These are phyloP conservation scores for Cordia subcordata DNA, from an alignment of 257 asterid species.

Conservation along the genomic window DNA sequence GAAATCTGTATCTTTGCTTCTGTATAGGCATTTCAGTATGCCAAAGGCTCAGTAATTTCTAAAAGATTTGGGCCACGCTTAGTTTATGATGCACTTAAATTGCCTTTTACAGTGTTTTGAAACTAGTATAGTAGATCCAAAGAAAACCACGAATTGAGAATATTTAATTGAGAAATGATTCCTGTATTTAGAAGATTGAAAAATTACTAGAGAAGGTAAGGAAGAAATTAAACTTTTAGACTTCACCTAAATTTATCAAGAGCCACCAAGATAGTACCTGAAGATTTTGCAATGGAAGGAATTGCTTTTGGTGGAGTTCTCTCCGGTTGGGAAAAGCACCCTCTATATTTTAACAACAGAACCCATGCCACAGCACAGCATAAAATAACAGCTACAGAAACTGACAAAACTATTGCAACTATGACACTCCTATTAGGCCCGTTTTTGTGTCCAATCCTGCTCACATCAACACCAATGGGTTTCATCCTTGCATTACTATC, in stretches of 20 bases:
- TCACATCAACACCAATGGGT: slow-evolving; percentile 87
- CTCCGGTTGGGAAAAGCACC: slow-evolving; percentile 28
- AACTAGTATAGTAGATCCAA: too few relatives aligned
- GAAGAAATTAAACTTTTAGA: too few relatives aligned
- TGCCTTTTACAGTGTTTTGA: too few relatives aligned
- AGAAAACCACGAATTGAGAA: too few relatives aligned
- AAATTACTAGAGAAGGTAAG: too few relatives aligned
- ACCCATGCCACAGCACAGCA: slow-evolving; percentile 60
- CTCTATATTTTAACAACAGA: slow-evolving; percentile 44
- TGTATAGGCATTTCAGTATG: too few relatives aligned
- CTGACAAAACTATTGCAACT: slow-evolving; percentile 56
- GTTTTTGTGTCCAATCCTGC: slow-evolving; percentile 41
- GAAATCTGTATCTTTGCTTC: too few relatives aligned
- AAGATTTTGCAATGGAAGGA: slow-evolving; percentile 63
- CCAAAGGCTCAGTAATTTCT: too few relatives aligned
- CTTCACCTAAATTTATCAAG: not conserved
- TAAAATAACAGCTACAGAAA: slow-evolving; percentile 49
- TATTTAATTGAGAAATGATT: too few relatives aligned
- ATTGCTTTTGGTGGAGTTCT: slow-evolving; percentile 45
- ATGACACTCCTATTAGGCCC: slow-evolving; percentile 54
- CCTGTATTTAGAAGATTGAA: too few relatives aligned
- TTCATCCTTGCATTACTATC: slow-evolving; percentile 53
- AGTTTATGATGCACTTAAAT: too few relatives aligned
- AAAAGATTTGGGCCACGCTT: too few relatives aligned
- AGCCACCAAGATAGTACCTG: slow-evolving; percentile 46